Base-by-base conservation (phyloP, 2,329 filamentous ascomycete genomes). In the Mycogone perniciosa region DNA sequence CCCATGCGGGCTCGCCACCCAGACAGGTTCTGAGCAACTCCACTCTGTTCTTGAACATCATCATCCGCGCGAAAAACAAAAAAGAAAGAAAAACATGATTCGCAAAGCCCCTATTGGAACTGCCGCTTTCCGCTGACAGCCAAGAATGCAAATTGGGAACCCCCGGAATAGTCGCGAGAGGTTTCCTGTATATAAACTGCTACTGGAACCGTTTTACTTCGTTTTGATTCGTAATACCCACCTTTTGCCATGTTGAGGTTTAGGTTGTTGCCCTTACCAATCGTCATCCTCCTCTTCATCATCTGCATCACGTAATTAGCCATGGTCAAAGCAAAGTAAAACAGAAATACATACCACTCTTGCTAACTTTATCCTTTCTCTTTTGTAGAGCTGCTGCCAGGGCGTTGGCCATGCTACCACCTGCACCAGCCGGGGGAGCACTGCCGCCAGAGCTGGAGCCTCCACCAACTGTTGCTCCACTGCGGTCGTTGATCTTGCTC, bases 291-390 rank as follows among this genome's bases (percentile, higher is more conserved):
- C 84, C 59, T 76, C 76, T 67, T 90, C 86, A 59, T 90, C 86
- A 72, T 91, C 87, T 90, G 11, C 20, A 10, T 20, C 10, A 31
- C 31, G 6, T 20, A 20, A 20, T 20, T 20, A 20, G 20, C 20
- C 20, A 20, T 20, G 2, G 20, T 20, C 20, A 20, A 20, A 20
- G 29, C 6, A 13, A 34, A 33, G 41, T 31, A 48, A 40, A 29
- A 42, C n/a, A 35, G 29, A 35, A 35, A 4, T 38, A 85, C 88
- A 82, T 82, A 96, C 92, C 92, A 76, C 89, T 95, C 67, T 88
- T 86, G 71, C 88, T 89, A 66, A 96, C 92, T 76, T 95, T 96
- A 69, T 89, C 83, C 76, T 96, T 96, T 68, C 92, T 80, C 72
- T 88, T 87, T 64, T 85, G 82, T 60, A 91, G 70, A 51, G 86